Evolutionary conservation across 371 early-diverging fungal species (phyloP).

Genomic region (Mucor lusitanicus): DNA sequence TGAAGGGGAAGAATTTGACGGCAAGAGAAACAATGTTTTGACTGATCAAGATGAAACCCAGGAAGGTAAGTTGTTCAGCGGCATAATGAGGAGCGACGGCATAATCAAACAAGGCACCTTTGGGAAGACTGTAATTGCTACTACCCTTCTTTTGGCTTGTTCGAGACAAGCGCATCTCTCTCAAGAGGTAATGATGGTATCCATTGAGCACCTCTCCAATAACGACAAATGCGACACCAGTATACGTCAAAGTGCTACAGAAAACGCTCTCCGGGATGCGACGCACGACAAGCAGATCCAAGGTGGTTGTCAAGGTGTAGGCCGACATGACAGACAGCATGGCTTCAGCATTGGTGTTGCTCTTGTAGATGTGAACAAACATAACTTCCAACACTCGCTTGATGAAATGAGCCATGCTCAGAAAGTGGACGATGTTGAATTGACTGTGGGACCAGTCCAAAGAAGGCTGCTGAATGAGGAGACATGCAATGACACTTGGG

Average conservation of each 20-base stretch:
- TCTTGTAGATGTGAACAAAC: slow-evolving; percentile 20
- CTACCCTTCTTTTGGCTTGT: not conserved
- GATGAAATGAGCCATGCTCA: slow-evolving; percentile 19
- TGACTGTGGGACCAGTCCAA: not conserved
- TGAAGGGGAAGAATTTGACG: slow-evolving; percentile 25
- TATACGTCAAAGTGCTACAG: not conserved
- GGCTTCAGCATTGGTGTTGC: slow-evolving; percentile 14
- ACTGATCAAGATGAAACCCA: slow-evolving; percentile 25
- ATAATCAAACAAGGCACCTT: slow-evolving; percentile 27
- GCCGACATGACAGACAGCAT: not conserved
- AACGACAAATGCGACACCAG: slow-evolving; percentile 2
- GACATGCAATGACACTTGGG: slow-evolving; percentile 21
- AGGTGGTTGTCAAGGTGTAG: slow-evolving; percentile 9
- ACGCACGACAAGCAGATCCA: slow-evolving; percentile 14
- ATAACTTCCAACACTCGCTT: slow-evolving; percentile 27
- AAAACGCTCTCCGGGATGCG: slow-evolving; percentile 4
- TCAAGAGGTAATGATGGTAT: slow-evolving; percentile 17
- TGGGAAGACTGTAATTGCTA: slow-evolving; percentile 21
- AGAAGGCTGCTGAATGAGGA: not conserved
- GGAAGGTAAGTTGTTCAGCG: slow-evolving; percentile 24
- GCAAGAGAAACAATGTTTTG: slow-evolving; percentile 26
- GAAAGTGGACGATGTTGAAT: slow-evolving; percentile 14
- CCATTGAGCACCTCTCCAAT: slow-evolving; percentile 8
- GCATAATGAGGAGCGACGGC: slow-evolving; percentile 27
- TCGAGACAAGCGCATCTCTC: slow-evolving; percentile 5